Evolutionary conservation across 345 rosid species (phyloP).

Genomic region (Laguncularia racemosa): DNA sequence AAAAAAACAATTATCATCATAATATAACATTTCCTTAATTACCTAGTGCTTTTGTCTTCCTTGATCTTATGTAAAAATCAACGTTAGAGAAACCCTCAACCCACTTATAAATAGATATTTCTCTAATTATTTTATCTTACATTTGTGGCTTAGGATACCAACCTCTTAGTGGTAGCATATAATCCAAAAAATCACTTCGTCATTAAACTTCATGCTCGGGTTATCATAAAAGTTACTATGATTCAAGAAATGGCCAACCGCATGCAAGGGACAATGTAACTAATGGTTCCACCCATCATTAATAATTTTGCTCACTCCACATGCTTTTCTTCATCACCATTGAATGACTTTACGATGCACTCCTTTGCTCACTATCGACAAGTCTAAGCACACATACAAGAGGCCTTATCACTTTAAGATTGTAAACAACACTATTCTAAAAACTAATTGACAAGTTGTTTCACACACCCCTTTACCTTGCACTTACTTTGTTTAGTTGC

Average conservation of each 20-base stretch:
- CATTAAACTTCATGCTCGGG: background rate
- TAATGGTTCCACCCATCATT: slow-evolving; percentile 7
- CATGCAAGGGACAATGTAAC: slow-evolving; percentile 11
- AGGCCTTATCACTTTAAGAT: slow-evolving; percentile 2
- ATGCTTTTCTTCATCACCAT: background rate
- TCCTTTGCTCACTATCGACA: slow-evolving; percentile 11
- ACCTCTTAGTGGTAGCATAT: background rate
- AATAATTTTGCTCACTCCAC: slow-evolving; percentile 6
- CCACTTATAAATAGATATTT: too few species aligned
- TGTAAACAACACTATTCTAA: slow-evolving; percentile 6
- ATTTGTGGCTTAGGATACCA: background rate
- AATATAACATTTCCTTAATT: too few species aligned
- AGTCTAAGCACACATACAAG: slow-evolving; percentile 1
- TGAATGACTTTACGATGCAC: background rate
- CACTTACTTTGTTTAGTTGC: background rate
- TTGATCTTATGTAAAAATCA: too few species aligned
- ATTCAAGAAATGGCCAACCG: slow-evolving; percentile 4
- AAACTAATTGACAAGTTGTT: background rate
- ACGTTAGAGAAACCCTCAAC: too few species aligned
- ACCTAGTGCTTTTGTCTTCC: too few species aligned
- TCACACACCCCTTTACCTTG: background rate
- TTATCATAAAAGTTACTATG: background rate
- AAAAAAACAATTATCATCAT: too few species aligned
- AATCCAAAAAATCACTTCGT: background rate
- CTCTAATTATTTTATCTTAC: too few species aligned